Percentiles rank a stretch among this genome's conserved stretches.
Evolutionary conservation across 2,329 filamentous ascomycete species (phyloP).

Genomic region (Calonectria naviculata): DNA sequence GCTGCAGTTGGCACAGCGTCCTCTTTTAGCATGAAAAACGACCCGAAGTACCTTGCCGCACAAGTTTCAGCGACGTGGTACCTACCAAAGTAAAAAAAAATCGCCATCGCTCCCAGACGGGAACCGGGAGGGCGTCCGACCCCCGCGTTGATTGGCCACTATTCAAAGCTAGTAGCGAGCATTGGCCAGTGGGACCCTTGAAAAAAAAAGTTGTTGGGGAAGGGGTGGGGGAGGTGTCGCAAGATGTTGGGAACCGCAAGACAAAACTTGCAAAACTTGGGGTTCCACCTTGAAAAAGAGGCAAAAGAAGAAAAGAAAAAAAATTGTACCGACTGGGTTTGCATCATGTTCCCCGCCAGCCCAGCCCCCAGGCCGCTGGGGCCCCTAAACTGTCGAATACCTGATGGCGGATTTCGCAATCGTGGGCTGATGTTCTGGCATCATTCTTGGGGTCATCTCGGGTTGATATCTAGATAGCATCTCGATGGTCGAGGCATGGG

Average conservation of each 20-base stretch:
- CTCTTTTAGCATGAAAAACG: not conserved
- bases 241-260: constrained; percentile 38
- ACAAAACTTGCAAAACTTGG: constrained; percentile 22
- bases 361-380: not conserved
- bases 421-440: constrained; percentile 39
- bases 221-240: constrained; percentile 33
- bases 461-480: not conserved
- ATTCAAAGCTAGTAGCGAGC: constrained; percentile 8
- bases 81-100: constrained; percentile 11
- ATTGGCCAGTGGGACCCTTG: constrained; percentile 9
- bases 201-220: constrained; percentile 46
- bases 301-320: constrained; percentile 5
- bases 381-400: constrained; percentile 33
- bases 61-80: constrained; percentile 1
- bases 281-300: constrained; percentile 11
- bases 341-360: constrained; percentile 23
- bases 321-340: constrained; percentile 19
- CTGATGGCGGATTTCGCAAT: constrained; percentile 33
- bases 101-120: constrained; percentile 16
- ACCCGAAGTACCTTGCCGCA: not conserved
- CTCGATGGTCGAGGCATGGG: not conserved
- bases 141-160: constrained; percentile 31
- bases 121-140: constrained; percentile 13
- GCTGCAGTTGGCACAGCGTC: not conserved
- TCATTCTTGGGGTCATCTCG: constrained; percentile 22